Evolutionary conservation across 208 protist species (phyloP).

Genomic region (Perkinsela sp.): DNA sequence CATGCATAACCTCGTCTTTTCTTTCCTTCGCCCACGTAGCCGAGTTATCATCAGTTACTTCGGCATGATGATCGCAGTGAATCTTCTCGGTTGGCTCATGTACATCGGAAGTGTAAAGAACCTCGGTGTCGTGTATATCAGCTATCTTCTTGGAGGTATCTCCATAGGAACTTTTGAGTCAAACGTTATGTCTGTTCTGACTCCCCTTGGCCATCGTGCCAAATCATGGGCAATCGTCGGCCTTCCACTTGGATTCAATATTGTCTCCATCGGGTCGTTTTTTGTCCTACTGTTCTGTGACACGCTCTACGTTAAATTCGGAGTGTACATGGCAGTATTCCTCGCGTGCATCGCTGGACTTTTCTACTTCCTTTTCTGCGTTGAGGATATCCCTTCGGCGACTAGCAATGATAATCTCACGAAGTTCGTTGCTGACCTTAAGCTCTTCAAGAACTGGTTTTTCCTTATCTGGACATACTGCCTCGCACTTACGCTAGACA

Average conservation of each 20-base stretch:
- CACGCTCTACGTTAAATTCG: slow-evolving; percentile 4
- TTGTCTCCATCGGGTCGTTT: slow-evolving; percentile 5
- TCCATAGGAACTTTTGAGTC: slow-evolving; percentile 6
- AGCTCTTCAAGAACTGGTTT: slow-evolving; percentile 3
- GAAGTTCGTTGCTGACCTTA: slow-evolving; percentile 4
- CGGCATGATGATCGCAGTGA: slow-evolving; percentile 3
- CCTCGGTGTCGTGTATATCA: slow-evolving; percentile 3
- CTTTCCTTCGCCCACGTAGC: slow-evolving; percentile 3
- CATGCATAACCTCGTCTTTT: slow-evolving; percentile 5
- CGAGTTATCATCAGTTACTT: slow-evolving; percentile 4
- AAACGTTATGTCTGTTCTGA: slow-evolving; percentile 5
- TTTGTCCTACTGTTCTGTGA: not conserved
- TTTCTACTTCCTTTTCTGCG: slow-evolving; percentile 4
- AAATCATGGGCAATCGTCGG: slow-evolving; percentile 5
- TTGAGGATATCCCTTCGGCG: slow-evolving; percentile 3
- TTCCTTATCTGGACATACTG: slow-evolving; percentile 5
- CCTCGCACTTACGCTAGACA: slow-evolving; percentile 6
- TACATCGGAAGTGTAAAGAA: slow-evolving; percentile 1
- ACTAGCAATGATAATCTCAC: not conserved
- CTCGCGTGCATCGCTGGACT: slow-evolving; percentile 2
- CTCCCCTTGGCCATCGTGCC: slow-evolving; percentile 4
- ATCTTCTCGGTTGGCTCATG: slow-evolving; percentile 2
- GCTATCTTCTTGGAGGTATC: slow-evolving; percentile 4
- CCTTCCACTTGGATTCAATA: slow-evolving; percentile 5
- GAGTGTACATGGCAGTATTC: slow-evolving; percentile 4